phyloP scores from a whole-genome alignment of 164 flowering plant genomes.

The Kalanchoe fedtschenkoi region DNA sequence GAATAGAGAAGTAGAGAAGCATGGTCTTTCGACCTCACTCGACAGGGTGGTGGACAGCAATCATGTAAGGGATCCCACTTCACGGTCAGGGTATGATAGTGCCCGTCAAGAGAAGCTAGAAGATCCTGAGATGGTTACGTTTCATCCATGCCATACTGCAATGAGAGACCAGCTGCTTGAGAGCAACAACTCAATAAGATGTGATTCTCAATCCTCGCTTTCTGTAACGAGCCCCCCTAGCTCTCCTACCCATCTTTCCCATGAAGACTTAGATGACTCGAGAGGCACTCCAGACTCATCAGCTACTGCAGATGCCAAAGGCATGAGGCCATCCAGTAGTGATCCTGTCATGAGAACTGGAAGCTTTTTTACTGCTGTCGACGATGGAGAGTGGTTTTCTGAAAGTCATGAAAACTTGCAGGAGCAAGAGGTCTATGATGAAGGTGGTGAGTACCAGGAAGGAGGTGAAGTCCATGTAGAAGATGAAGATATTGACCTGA shows the following conservation, averaged over 20 bases:
- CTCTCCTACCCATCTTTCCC: constrained; percentile 84
- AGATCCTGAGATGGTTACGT: constrained; percentile 22
- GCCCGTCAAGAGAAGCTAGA: constrained; percentile 25
- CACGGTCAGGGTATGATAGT: constrained; percentile 22
- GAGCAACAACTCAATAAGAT: constrained; percentile 27
- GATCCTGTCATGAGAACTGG: constrained; percentile 21
- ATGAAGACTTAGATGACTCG: constrained; percentile 78
- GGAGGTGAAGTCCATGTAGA: constrained; percentile 80
- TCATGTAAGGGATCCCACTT: constrained; percentile 28
- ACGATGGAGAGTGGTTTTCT: constrained; percentile 78
- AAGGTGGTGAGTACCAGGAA: constrained; percentile 67
- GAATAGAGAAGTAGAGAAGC: constrained; percentile 31
- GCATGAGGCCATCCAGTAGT: constrained; percentile 21
- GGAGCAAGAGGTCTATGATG: constrained; percentile 91
- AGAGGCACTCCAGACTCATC: constrained; percentile 36
- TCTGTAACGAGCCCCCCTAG: constrained; percentile 84
- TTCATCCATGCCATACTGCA: constrained; percentile 19
- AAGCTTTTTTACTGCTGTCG: constrained; percentile 31
- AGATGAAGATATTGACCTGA: constrained; percentile 42
- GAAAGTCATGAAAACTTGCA: constrained; percentile 49
- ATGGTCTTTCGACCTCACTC: constrained; percentile 34
- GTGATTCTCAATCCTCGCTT: constrained; percentile 88
- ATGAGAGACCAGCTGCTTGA: constrained; percentile 24
- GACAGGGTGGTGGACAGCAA: constrained; percentile 29
- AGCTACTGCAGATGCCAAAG: constrained; percentile 27